These are phyloP conservation scores for Phyllosticta capitalensis DNA, from an alignment of 2,329 filamentous ascomycete genomes.

Conservation along the genomic window DNA sequence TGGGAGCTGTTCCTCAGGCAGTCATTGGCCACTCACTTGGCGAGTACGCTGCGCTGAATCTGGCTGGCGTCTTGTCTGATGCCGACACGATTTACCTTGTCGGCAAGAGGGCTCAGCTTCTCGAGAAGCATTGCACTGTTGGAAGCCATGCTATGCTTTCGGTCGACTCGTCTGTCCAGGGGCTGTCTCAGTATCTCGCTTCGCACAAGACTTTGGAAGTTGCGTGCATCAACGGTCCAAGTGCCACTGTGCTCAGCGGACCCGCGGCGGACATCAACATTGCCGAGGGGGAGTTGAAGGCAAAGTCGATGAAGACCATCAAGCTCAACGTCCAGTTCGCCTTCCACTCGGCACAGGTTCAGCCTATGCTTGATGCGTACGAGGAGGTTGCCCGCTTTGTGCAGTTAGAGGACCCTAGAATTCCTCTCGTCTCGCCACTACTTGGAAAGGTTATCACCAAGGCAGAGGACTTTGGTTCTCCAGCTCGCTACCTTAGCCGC, in stretches of 20 bases:
- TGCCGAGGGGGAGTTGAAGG: constrained; percentile 7
- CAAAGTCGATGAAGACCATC: constrained; percentile 10
- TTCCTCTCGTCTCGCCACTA: constrained; percentile 38
- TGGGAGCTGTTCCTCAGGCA: constrained; percentile 11
- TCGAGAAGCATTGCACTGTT: constrained; percentile 17
- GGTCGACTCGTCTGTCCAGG: constrained; percentile 1
- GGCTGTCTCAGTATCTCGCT: constrained; percentile 3
- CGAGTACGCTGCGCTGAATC: constrained; percentile 31
- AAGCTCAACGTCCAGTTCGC: constrained; percentile 16
- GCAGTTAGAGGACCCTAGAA: constrained; percentile 12
- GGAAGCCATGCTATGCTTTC: constrained; percentile 21
- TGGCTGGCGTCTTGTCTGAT: constrained; percentile 26
- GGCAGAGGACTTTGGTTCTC: constrained; percentile 22
- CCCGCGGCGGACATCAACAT: constrained; percentile 14
- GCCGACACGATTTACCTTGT: constrained; percentile 28
- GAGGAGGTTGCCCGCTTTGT: constrained; percentile 24
- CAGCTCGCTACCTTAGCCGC: constrained; percentile 30
- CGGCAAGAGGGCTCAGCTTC: constrained; percentile 24
- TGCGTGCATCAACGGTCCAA: constrained; percentile 24
- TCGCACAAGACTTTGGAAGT: constrained; percentile 12
- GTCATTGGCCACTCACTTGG: constrained; percentile 26
- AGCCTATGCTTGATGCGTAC: constrained; percentile 36
- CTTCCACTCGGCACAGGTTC: constrained; percentile 23
- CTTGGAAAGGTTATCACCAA: constrained; percentile 34
- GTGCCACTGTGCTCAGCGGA: constrained; percentile 23